Conservation (phyloP, 208 protist species). For the Acanthamoeba polyphaga region DNA sequence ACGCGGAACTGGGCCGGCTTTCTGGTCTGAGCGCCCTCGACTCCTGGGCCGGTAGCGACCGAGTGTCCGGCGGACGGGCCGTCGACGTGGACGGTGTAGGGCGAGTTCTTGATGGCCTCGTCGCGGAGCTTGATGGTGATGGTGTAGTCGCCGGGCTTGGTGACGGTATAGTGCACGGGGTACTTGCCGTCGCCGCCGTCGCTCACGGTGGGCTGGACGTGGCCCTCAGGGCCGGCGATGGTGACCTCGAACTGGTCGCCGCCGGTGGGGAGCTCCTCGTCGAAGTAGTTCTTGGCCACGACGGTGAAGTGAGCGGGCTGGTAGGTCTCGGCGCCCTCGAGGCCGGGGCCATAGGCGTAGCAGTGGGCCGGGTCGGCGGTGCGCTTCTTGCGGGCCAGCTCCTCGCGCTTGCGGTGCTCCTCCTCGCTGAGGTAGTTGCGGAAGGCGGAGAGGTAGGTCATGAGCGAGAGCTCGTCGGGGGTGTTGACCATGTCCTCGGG, state of each 20-base stretch:
- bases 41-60: constrained; percentile 62
- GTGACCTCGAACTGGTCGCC: constrained; percentile 82
- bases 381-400: constrained; percentile 75
- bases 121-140: constrained; percentile 77
- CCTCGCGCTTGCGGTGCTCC: constrained; percentile 63
- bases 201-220: constrained; percentile 76
- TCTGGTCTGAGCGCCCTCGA: constrained; percentile 59
- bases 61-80: constrained; percentile 48
- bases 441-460: constrained; percentile 86
- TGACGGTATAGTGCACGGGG: constrained; percentile 78
- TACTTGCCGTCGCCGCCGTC: constrained; percentile 87
- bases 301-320: constrained; percentile 81
- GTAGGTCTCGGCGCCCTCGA: constrained; percentile 73
- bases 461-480: constrained; percentile 86
- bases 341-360: constrained; percentile 75
- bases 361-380: constrained; percentile 65
- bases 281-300: constrained; percentile 83
- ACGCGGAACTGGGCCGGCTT: constrained; percentile 53
- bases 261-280: constrained; percentile 83
- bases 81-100: constrained; percentile 69
- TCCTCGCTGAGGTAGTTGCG: constrained; percentile 80
- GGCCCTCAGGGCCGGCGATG: constrained; percentile 80
- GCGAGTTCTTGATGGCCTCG: constrained; percentile 74
- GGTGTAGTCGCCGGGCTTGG: constrained; percentile 79
- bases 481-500: constrained; percentile 82